phyloP scores from a whole-genome alignment of 768 basidiomycete species.

The Lentinus brumalis region DNA sequence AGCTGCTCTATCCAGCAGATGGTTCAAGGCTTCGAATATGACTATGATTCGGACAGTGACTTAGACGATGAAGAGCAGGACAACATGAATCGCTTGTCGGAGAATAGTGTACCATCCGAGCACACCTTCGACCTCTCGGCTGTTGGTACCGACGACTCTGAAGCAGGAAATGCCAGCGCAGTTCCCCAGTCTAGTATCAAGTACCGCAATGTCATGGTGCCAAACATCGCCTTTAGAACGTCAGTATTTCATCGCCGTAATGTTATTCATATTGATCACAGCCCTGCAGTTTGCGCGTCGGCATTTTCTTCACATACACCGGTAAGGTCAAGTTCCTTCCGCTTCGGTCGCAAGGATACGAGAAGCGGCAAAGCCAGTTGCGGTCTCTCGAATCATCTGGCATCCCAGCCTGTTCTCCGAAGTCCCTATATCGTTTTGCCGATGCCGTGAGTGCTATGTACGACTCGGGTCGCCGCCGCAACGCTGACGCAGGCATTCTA shows the following conservation, averaged over 20 bases:
- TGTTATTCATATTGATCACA: background rate
- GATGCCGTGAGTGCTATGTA: background rate
- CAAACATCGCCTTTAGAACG: slow-evolving; percentile 23
- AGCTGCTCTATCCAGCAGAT: slow-evolving; percentile 1
- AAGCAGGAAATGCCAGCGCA: background rate
- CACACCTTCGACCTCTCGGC: background rate
- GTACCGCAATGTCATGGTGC: slow-evolving; percentile 10
- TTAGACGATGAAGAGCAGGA: slow-evolving; percentile 20
- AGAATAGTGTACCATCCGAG: background rate
- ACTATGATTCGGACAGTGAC: slow-evolving; percentile 27
- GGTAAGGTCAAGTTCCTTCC: slow-evolving; percentile 34
- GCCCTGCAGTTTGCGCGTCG: slow-evolving; percentile 37
- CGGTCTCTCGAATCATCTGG: background rate
- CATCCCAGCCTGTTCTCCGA: slow-evolving; percentile 16
- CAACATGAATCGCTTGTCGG: background rate
- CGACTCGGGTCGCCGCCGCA: background rate
- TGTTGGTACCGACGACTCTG: background rate
- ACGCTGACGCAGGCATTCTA: background rate
- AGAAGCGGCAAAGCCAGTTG: slow-evolving; percentile 1
- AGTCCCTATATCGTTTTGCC: slow-evolving; percentile 5
- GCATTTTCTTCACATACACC: slow-evolving; percentile 43
- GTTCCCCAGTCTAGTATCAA: background rate
- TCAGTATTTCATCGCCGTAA: background rate
- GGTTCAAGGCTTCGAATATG: slow-evolving; percentile 17
- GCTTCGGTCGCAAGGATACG: slow-evolving; percentile 26